Evolutionary conservation across 345 rosid species (phyloP), one percentile per base, ranked within the genome.

Genomic region (Mallotus nudiflorus): DNA sequence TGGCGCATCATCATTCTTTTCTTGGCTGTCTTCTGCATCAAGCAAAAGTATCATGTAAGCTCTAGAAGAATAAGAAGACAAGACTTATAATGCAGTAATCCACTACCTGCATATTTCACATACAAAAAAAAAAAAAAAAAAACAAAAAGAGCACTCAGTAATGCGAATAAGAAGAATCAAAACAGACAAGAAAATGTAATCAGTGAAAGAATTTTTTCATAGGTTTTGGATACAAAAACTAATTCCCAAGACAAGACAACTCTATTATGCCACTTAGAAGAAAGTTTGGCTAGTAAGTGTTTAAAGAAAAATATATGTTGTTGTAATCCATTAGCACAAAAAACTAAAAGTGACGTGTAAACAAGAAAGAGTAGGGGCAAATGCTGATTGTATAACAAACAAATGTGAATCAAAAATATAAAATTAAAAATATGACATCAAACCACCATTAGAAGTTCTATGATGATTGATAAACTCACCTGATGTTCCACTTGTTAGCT

Each of bases 1-100:
- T 16, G 95, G 96, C 73, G 91, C 88, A 59, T 94, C 98, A 65
- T 46, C 84, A 64, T 83, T 66, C 35, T 79, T 67, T 77, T 91
- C 97, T 78, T 91, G 89, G 59, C 93, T 87, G 69, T 94, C 98
- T 67, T 91, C 97, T 94, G 87, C 85, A 77, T 39, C 3, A n/a
- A 57, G 12, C 20, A 54, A 52, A 63, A 63, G 19, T 13, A 33
- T 2, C 5, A 20, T 11, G 12, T 55, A 9, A 66, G 46, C 33
- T 40, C n/a, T 37, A 58, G 12, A 27, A 64, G 53, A 11, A 7
- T 2, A 50, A 62, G 46, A 42, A 51, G 15, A 60, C 12, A n/a
- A n/a, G n/a, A n/a, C 25, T 25, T 3, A 29, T 48, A 46, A 24
- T 16, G 20, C 15, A 35, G 3, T 24, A n/a, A n/a, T n/a, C n/a